Conservation (phyloP, 2,329 filamentous ascomycete genomes). For the Cadophora luteo-olivacea region DNA sequence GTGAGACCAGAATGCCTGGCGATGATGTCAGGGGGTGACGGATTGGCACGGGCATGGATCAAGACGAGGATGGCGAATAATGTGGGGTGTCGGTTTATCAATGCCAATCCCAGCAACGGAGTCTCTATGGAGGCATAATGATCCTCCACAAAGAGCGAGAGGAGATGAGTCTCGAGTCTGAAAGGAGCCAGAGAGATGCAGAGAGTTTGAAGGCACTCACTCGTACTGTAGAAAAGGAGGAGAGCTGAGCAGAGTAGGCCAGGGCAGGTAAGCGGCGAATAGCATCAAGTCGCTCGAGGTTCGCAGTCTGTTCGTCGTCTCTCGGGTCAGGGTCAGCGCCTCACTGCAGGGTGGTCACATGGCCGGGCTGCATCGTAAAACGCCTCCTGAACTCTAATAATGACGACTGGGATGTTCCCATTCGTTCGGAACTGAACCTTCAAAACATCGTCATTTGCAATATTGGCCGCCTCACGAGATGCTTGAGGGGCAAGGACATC, state of each 20-base stretch:
- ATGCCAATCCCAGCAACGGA: background rate
- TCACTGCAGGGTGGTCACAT: constrained; percentile 4
- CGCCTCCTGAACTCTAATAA: constrained; percentile 16
- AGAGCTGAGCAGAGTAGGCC: background rate
- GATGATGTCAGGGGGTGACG: constrained; percentile 14
- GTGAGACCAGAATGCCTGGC: background rate
- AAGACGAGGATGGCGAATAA: background rate
- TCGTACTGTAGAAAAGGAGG: background rate
- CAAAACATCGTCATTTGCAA: constrained; percentile 1
- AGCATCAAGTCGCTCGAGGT: background rate
- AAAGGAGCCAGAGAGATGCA: background rate
- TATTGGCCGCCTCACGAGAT: constrained; percentile 7
- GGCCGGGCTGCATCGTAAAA: constrained; percentile 10
- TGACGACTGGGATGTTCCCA: constrained; percentile 15
- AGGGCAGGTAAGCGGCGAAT: background rate
- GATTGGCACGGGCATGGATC: constrained; percentile 3
- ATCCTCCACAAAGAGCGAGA: background rate
- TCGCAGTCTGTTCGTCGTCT: background rate
- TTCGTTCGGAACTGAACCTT: background rate
- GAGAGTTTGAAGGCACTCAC: background rate
- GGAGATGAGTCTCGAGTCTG: background rate
- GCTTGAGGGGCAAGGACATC: background rate
- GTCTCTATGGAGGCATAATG: background rate
- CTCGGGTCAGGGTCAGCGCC: background rate
- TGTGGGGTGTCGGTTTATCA: constrained; percentile 8